Conservation (phyloP, 139 green algal species). For the Axilococcus clingmanii region DNA sequence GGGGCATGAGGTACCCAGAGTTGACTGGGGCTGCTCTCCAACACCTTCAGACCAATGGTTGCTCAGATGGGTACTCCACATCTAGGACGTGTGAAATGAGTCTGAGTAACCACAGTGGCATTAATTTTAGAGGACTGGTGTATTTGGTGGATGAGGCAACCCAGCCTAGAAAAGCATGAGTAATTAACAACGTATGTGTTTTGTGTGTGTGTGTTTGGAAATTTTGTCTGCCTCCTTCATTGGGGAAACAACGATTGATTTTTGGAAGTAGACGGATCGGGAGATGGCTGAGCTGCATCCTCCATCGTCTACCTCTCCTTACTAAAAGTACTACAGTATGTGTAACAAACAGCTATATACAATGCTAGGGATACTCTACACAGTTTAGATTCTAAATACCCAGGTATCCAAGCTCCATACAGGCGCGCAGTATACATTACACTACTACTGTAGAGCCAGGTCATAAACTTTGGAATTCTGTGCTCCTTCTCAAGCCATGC, state of each 20-base stretch:
- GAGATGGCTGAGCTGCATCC: too few relatives aligned
- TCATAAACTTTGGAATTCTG: not conserved
- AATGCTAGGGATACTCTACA: too few relatives aligned
- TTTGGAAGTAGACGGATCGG: not conserved
- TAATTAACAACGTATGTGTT: slow-evolving; percentile 1
- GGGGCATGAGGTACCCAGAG: slow-evolving; percentile 91
- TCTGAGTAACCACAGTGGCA: slow-evolving; percentile 80
- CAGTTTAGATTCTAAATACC: too few relatives aligned
- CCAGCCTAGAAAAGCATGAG: slow-evolving; percentile 46
- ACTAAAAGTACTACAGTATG: not conserved
- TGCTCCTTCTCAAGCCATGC: slow-evolving; percentile 10
- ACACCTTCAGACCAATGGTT: slow-evolving; percentile 25
- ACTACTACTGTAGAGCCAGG: too few relatives aligned
- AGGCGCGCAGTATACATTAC: too few relatives aligned
- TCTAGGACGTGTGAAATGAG: slow-evolving; percentile 90
- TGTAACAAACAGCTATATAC: too few relatives aligned
- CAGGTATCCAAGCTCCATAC: too few relatives aligned
- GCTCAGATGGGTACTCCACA: slow-evolving; percentile 89
- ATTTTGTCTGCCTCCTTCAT: not conserved
- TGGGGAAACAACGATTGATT: not conserved
- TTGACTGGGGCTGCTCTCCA: slow-evolving; percentile 69
- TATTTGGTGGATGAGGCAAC: slow-evolving; percentile 78
- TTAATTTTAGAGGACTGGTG: slow-evolving; percentile 88
- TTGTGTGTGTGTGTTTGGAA: not conserved
- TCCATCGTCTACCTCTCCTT: too few relatives aligned